Percentiles rank a stretch among this genome's conserved stretches.
Evolutionary conservation across 1,284 basidiomycete species (phyloP).

Genomic region (Malassezia cuniculi): DNA sequence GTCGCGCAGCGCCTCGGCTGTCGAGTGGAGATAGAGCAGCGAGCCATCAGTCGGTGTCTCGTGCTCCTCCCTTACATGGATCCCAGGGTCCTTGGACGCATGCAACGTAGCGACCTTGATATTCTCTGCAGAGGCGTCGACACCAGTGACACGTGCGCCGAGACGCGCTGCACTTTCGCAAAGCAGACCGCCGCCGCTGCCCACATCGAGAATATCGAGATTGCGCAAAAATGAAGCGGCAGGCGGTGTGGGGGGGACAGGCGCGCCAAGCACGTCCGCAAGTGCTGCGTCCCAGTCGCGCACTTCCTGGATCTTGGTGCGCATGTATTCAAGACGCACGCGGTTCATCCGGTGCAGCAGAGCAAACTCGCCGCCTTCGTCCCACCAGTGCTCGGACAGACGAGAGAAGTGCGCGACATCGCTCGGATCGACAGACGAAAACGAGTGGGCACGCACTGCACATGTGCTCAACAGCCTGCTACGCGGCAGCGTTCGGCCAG

Average conservation of each 20-base stretch:
- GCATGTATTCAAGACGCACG: conserved; percentile 68
- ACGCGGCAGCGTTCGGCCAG: background rate
- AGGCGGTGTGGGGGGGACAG: conserved; percentile 33
- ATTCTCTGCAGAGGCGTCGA: conserved; percentile 80
- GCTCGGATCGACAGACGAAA: conserved; percentile 25
- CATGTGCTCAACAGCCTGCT: background rate
- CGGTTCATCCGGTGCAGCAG: conserved; percentile 94
- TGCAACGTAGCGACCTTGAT: conserved; percentile 74
- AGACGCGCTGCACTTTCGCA: conserved; percentile 79
- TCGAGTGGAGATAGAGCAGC: conserved; percentile 60
- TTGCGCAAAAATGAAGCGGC: conserved; percentile 48
- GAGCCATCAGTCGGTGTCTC: conserved; percentile 1
- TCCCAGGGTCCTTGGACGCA: conserved; percentile 59
- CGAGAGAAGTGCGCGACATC: conserved; percentile 72
- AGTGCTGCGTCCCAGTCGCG: conserved; percentile 32
- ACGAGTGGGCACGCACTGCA: too few relatives aligned
- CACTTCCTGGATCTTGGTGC: conserved; percentile 54
- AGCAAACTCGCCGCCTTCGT: conserved; percentile 79
- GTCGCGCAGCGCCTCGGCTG: conserved; percentile 57
- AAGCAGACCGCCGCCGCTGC: conserved; percentile 87
- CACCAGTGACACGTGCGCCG: conserved; percentile 70
- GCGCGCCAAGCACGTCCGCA: conserved; percentile 11
- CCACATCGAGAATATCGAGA: conserved; percentile 66
- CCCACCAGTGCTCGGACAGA: conserved; percentile 90
- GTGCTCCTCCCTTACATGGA: conserved; percentile 12